Evolutionary conservation across 495 filamentous ascomycete species (phyloP), one percentile per base, ranked within the genome.

Genomic region (Amphirosellinia nigrospora): DNA sequence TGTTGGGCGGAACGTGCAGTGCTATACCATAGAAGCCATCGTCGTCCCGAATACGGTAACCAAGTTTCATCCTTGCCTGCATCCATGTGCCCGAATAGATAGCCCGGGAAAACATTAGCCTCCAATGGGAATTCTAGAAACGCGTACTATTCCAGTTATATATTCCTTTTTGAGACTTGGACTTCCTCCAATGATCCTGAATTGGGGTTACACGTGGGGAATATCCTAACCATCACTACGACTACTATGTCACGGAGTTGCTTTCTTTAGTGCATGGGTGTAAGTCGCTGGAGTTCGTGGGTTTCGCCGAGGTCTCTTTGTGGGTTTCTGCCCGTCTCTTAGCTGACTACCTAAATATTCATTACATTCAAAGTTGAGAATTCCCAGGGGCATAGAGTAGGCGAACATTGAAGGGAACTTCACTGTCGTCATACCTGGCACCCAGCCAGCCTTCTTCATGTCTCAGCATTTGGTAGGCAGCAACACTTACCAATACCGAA

Each of bases 301-400:
- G 21, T 30, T 30, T 62, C 21, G 38, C 23, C 23, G 7, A 45
- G 38, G 38, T n/a, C 1, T 43, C 23, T 15, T 19, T 23, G 36
- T 63, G 32, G 30, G 39, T 19, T 32, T 46, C 46, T 53, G 46
- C 34, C 28, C 19, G 10, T 34, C 30, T 65, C 36, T 64, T 43
- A 64, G 61, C 63, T 53, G 21, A n/a, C n/a, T n/a, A n/a, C n/a
- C n/a, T n/a, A n/a, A n/a, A n/a, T 36, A 61, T 61, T 64, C 43
- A 46, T 28, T 43, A 30, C 39, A 41, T 45, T 23, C 10, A 36
- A 10, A 59, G 56, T 26, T 28, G 59, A 38, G 23, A 43, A 61
- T 21, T 2, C 26, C 43, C 46, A 13, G 13, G 60, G 34, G 6
- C 21, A 11, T 1, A 15, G 15, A 38, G 9, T 26, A 7, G 2